Evolutionary conservation across 2,329 filamentous ascomycete species (phyloP).

Genomic region (Colletotrichum lupini): DNA sequence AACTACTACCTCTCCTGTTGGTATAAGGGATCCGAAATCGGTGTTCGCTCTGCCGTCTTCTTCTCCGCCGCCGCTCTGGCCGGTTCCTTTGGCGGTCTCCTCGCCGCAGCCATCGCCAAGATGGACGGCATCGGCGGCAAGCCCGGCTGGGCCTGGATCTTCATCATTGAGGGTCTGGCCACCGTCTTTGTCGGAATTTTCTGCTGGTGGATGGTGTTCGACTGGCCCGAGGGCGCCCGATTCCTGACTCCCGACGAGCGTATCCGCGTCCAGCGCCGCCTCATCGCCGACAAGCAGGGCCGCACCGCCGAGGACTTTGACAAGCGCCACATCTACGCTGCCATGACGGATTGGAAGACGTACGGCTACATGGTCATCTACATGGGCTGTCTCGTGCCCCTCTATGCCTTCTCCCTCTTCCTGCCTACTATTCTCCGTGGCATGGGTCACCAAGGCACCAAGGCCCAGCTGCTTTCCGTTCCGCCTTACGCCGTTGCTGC

Average conservation of each 20-base stretch:
- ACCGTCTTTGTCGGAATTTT: constrained; percentile 73
- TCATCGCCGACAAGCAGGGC: constrained; percentile 75
- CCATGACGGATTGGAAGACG: constrained; percentile 83
- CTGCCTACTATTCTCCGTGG: constrained; percentile 65
- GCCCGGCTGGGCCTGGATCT: constrained; percentile 70
- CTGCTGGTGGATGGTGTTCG: constrained; percentile 80
- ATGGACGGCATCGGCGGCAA: constrained; percentile 70
- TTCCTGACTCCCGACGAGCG: constrained; percentile 77
- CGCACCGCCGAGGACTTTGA: constrained; percentile 78
- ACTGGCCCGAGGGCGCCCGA: constrained; percentile 79
- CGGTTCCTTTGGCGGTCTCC: constrained; percentile 77
- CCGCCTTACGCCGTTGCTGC: constrained; percentile 71
- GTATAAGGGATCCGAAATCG: constrained; percentile 82
- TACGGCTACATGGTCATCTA: constrained; percentile 60
- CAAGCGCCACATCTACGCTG: constrained; percentile 75
- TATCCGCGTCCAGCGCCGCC: constrained; percentile 72
- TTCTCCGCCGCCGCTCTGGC: constrained; percentile 83
- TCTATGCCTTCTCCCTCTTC: constrained; percentile 67
- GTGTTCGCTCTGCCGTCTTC: constrained; percentile 78
- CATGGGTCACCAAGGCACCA: constrained; percentile 45
- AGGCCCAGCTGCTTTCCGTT: constrained; percentile 67
- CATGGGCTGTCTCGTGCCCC: constrained; percentile 58
- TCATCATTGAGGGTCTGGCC: constrained; percentile 74
- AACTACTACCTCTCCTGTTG: constrained; percentile 79
- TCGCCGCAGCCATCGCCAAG: constrained; percentile 74